Evolutionary conservation across 1,139 yeast species (phyloP), one percentile per base, ranked within the genome.

Genomic region (Zygosaccharomyces sapae): DNA sequence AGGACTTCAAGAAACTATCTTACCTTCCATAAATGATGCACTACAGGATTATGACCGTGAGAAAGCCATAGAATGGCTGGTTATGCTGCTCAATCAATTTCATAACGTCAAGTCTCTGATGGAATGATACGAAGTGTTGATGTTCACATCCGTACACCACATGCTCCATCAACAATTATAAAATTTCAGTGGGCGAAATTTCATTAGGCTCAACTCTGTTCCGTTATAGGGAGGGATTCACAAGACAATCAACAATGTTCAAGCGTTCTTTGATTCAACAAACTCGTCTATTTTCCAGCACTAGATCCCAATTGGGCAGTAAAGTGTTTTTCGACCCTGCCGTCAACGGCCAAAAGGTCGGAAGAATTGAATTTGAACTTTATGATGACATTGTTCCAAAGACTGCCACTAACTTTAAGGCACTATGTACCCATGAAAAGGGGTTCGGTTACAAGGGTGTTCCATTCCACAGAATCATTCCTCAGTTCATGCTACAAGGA

Each of bases 401-500:
- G 78, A 89, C 97, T 50, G 83, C 86, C 54, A 96, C 86, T 72
- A 90, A 90, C 72, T 84, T 84, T 80, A 65, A 69, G 53, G 70
- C 68, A 51, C 75, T 82, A 68, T 76, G 86, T 33, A 70, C 77
- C 48, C 75, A 77, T 12, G 87, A 82, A 57, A 80, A 84, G 41
- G 68, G 71, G 33, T 74, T 77, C 55, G 95, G 95, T 57, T 87
- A 85, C 80, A 83, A 85, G 67, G 80, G 79, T 59, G 86, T 95
- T 29, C 74, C 80, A 56, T 89, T 89, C 89, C 97, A 89, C 81
- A 83, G 97, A 72, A 90, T 89, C 57, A 89, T 89, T 65, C 92
- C 94, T 64, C 79, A 84, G 64, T 89, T 89, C 74, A 89, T 89
- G 97, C 79, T 89, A 70, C 97, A 89, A 75, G 97, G 97, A 71